Evolutionary conservation across 2,329 filamentous ascomycete genomes (phyloP), one percentile per base, ranked within the genome.

Genomic region (Coniochaeta sp.): DNA sequence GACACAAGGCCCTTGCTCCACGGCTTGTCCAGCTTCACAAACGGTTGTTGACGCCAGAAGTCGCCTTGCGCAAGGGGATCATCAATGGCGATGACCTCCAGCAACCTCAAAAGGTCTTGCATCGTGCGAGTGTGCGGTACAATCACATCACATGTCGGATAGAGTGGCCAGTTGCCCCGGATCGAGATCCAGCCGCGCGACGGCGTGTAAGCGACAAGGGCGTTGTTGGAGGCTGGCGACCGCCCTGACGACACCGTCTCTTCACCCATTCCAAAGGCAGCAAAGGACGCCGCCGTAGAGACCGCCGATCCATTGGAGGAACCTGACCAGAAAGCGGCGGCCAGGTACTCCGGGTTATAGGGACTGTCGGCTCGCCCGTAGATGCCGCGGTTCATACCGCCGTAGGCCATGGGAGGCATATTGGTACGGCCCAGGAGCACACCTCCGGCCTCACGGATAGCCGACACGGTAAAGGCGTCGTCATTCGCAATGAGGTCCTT

Each of bases 331-430:
- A 79, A 84, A 0, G 81, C 82, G 2, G 80, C 81, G 0, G 82
- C 75, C 1, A 83, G 70, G 57, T 81, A 86, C 0, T 78, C 73
- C 0, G 66, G 59, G 57, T 84, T 85, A 64, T 86, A 86, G 0
- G 83, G 82, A 26, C 76, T 81, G 65, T 84, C 81, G 0, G 83
- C 80, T 2, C 82, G 74, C 0, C 83, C 82, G 61, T 83, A 84
- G 0, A 81, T 63, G 0, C 83, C 83, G 8, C 83, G 73, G 61
- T 84, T 81, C 76, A 83, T 83, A 0, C 83, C 83, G 0, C 81
- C 82, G 24, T 79, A 77, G 12, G 82, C 83, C 81, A 85, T 84
- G 0, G 83, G 79, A 0, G 80, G 83, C 78, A 85, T 83, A 60
- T 86, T 87, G 0, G 83, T 84, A 52, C 78, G 76, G 0, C 83